A percentile compares a stretch with the other conserved stretches of the same genome.
Conservation (phyloP, 2,329 filamentous ascomycete species). For the Trichoderma cornu-damae region DNA sequence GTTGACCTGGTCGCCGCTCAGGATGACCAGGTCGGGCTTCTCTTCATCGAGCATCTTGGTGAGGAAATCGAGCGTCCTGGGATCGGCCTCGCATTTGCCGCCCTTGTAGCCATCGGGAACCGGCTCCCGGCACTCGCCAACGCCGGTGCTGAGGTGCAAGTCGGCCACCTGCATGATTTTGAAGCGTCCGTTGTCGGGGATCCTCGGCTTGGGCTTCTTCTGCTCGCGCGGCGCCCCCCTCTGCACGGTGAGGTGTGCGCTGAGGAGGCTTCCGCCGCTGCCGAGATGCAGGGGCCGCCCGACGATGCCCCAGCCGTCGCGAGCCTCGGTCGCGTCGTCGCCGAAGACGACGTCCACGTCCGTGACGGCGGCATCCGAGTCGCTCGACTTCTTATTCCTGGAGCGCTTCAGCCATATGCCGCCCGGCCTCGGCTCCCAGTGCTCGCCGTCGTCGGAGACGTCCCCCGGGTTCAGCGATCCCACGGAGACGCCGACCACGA, state of each 20-base stretch:
- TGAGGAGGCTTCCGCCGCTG: conserved; percentile 54
- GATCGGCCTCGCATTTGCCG: conserved; percentile 83
- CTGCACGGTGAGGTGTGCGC: conserved; percentile 72
- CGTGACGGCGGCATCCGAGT: conserved; percentile 69
- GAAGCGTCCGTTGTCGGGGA: conserved; percentile 86
- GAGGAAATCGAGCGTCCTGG: conserved; percentile 85
- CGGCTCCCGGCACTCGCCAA: conserved; percentile 81
- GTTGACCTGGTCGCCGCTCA: conserved; percentile 93
- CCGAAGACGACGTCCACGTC: conserved; percentile 84
- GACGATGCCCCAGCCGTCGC: conserved; percentile 76
- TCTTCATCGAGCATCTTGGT: conserved; percentile 80
- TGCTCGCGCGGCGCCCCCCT: conserved; percentile 61
- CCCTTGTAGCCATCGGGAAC: conserved; percentile 67
- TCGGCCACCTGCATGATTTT: conserved; percentile 98
- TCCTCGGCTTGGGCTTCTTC: conserved; percentile 67
- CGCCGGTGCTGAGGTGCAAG: conserved; percentile 84
- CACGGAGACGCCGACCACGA: conserved; percentile 74
- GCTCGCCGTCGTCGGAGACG: conserved; percentile 46
- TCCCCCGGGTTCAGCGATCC: conserved; percentile 63
- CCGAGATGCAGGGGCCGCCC: conserved; percentile 70
- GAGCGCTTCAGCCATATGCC: conserved; percentile 81
- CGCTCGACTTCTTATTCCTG: conserved; percentile 65
- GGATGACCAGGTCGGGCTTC: conserved; percentile 84
- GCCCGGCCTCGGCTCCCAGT: conserved; percentile 71
- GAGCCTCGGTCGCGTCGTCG: conserved; percentile 83